Conservation (phyloP, 306 rosid genomes). For the Vachellia collinsii region DNA sequence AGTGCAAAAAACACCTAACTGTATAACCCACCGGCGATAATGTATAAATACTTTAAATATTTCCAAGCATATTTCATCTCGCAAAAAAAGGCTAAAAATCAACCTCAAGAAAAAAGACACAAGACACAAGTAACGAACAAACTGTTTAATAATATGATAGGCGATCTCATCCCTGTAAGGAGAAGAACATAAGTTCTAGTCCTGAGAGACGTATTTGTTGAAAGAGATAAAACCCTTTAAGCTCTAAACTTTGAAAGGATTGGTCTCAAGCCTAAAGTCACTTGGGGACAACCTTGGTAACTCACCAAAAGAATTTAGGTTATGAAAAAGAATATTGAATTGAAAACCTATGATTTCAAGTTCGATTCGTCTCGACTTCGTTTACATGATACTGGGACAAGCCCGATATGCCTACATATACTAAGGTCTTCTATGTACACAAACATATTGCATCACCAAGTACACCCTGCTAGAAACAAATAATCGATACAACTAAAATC, state of each 20-base stretch:
- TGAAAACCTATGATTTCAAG: slow-evolving; percentile 38
- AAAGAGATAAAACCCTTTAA: too few relatives aligned
- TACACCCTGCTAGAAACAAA: slow-evolving; percentile 52
- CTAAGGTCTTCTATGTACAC: slow-evolving; percentile 77
- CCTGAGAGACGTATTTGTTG: too few relatives aligned
- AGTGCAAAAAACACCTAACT: too few relatives aligned
- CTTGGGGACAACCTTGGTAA: too few relatives aligned
- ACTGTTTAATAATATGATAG: too few relatives aligned
- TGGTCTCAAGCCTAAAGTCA: too few relatives aligned
- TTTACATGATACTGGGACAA: slow-evolving; percentile 25
- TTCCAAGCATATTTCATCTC: slow-evolving; percentile 31
- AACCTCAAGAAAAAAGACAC: background rate
- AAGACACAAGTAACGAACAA: slow-evolving; percentile 13
- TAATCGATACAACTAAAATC: slow-evolving; percentile 43
- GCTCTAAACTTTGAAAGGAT: too few relatives aligned
- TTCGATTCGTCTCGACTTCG: slow-evolving; percentile 38
- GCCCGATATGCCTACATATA: slow-evolving; percentile 45
- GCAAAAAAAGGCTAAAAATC: slow-evolving; percentile 37
- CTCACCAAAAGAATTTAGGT: too few relatives aligned
- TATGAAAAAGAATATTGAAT: slow-evolving; percentile 47
- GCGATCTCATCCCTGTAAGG: too few relatives aligned
- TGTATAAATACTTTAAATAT: too few relatives aligned
- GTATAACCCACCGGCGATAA: too few relatives aligned
- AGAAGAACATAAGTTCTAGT: too few relatives aligned
- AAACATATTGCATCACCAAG: slow-evolving; percentile 50